Base-by-base conservation (phyloP, 345 rosid species). In the Clarkia xantiana region DNA sequence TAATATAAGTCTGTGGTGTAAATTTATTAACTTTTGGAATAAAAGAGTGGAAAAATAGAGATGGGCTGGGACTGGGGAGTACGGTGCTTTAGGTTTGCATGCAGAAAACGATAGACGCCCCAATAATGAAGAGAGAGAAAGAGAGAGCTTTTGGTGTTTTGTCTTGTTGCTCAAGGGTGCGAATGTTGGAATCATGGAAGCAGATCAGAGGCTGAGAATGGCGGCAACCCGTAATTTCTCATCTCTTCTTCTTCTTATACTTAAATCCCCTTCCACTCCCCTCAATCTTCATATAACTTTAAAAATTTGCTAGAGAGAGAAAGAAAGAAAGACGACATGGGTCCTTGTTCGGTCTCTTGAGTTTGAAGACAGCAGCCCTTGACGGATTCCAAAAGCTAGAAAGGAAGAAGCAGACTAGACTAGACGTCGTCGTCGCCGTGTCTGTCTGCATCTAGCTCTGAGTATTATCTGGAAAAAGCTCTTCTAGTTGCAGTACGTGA, bases 161-260 rank as follows among this genome's bases (percentile, higher is more conserved):
- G 77, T 77, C 77, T 57, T 54, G 54, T 72, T 42, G 67, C 52
- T 29, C 14, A 7, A 6, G 13, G 79, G 72, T 74, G 76, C 76
- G 85, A 78, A 74, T 84, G 88, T 84, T 78, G 81, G 85, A 76
- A 76, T 74, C 78, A 84, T 74, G 85, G 94, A 84, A 73, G 85
- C 94, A 80, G 63, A 59, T 58, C 66, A 67, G 53, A 68, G 69
- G 80, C 65, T 63, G 56, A 61, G 66, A 75, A 65, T 69, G 82
- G 84, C 78, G 82, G 84, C 77, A 76, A 73, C 77, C 77, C 29
- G 14, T 43, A 2, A 14, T 39, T 22, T 10, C 7, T 6, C 38
- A 16, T 11, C 40, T 39, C 57, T 25, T 43, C 44, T 40, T 40
- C 18, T 51, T 16, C 45, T 34, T 7, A 18, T 18, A 15, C 45